A percentile compares a stretch with the other conserved stretches of the same genome.
Conservation (phyloP, 2,329 filamentous ascomycete genomes). For the Apiospora phragmitis region DNA sequence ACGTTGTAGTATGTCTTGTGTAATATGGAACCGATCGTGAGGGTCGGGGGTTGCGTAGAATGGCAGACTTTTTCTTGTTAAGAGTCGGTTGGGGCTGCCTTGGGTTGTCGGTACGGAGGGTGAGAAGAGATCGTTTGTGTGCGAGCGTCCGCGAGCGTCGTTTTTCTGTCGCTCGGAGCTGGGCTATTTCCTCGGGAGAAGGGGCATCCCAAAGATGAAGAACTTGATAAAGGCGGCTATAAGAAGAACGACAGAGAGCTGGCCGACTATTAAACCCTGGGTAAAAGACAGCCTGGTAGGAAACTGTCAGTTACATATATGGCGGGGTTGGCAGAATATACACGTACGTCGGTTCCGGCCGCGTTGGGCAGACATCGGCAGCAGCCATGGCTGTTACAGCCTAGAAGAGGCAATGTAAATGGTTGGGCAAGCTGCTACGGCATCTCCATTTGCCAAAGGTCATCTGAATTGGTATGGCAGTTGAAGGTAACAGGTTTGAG, state of each 20-base stretch:
- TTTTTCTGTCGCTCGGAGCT: slow-evolving; percentile 73
- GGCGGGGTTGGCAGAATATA: slow-evolving; percentile 51
- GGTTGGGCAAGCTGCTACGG: background rate
- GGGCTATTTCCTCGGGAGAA: slow-evolving; percentile 76
- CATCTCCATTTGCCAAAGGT: background rate
- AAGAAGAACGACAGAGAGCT: slow-evolving; percentile 87
- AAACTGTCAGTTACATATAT: slow-evolving; percentile 49
- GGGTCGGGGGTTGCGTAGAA: slow-evolving; percentile 71
- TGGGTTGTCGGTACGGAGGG: slow-evolving; percentile 48
- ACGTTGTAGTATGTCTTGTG: slow-evolving; percentile 98
- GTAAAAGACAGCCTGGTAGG: slow-evolving; percentile 77
- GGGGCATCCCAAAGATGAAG: slow-evolving; percentile 97
- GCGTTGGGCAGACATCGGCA: slow-evolving; percentile 33
- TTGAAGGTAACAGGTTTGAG: background rate
- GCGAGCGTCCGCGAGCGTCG: slow-evolving; percentile 72
- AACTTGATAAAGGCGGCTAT: slow-evolving; percentile 98
- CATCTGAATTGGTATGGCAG: background rate
- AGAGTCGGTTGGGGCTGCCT: slow-evolving; percentile 44
- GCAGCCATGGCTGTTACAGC: slow-evolving; percentile 22
- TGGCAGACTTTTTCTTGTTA: slow-evolving; percentile 68
- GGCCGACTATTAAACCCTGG: slow-evolving; percentile 88
- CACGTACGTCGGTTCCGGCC: slow-evolving; percentile 34
- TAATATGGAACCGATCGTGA: slow-evolving; percentile 92
- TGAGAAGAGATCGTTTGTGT: slow-evolving; percentile 73
- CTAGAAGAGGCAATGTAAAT: background rate